Evolutionary conservation across 2,329 filamentous ascomycete species (phyloP).

Genomic region (Scedosporium apiospermum): DNA sequence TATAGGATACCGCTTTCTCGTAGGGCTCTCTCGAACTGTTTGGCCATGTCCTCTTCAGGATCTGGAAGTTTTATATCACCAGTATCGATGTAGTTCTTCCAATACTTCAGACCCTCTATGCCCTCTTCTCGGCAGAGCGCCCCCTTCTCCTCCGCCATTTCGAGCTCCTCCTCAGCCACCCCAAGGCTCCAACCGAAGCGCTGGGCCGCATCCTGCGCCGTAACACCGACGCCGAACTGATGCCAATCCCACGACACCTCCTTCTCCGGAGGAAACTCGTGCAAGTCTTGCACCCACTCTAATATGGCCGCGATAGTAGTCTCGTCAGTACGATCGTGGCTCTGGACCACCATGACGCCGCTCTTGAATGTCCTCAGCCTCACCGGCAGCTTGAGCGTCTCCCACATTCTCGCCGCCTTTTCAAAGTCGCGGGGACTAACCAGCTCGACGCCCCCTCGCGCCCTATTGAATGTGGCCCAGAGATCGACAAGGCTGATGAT

Average conservation of each 20-base stretch:
- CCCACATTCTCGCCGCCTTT: slow-evolving; percentile 82
- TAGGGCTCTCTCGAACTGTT: slow-evolving; percentile 33
- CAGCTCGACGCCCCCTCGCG: slow-evolving; percentile 85
- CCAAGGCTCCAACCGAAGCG: slow-evolving; percentile 95
- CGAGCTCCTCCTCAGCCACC: slow-evolving; percentile 86
- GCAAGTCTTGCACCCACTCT: slow-evolving; percentile 67
- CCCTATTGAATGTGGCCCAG: slow-evolving; percentile 92
- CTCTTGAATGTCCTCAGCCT: slow-evolving; percentile 83
- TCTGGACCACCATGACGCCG: slow-evolving; percentile 88
- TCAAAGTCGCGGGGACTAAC: slow-evolving; percentile 88
- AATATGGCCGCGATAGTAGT: slow-evolving; percentile 72
- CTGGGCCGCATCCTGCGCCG: slow-evolving; percentile 80
- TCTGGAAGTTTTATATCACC: slow-evolving; percentile 25
- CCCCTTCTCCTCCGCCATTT: slow-evolving; percentile 93
- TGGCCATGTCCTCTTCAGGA: slow-evolving; percentile 29
- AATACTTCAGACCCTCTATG: slow-evolving; percentile 84
- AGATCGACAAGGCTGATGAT: slow-evolving; percentile 85
- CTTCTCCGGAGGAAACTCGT: slow-evolving; percentile 53
- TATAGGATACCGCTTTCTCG: slow-evolving; percentile 31
- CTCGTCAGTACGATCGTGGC: slow-evolving; percentile 79
- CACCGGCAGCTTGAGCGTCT: slow-evolving; percentile 75
- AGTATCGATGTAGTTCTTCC: slow-evolving; percentile 65
- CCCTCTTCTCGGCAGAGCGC: slow-evolving; percentile 84
- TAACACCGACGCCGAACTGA: slow-evolving; percentile 73
- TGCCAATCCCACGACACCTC: slow-evolving; percentile 67